Conservation (phyloP, 345 rosid species). For the Erodium maritimum region DNA sequence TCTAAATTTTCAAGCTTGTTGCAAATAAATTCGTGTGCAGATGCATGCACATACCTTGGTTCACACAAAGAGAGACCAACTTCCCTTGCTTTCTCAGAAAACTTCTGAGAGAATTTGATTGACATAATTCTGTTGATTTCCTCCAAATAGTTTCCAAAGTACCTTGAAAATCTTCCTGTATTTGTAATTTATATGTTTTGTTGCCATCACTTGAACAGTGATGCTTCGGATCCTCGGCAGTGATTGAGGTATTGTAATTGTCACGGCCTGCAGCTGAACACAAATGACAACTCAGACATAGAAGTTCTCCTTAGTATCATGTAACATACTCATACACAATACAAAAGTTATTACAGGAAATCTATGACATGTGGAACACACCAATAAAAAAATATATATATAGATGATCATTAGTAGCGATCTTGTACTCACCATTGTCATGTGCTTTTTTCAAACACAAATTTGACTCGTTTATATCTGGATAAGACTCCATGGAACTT, state of each 20-base stretch:
- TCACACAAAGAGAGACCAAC: constrained; percentile 52
- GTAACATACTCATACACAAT: background rate
- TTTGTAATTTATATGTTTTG: constrained; percentile 22
- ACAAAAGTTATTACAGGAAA: background rate
- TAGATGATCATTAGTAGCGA: background rate
- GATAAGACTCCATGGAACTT: constrained; percentile 46
- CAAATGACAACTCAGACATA: constrained; percentile 3
- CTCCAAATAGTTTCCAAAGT: constrained; percentile 65
- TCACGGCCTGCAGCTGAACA: constrained; percentile 32
- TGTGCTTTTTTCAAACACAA: constrained; percentile 29
- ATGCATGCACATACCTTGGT: constrained; percentile 37
- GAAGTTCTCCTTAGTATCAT: background rate
- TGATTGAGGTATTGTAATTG: constrained; percentile 37
- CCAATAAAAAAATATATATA: background rate
- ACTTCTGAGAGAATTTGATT: constrained; percentile 58
- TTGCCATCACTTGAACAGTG: constrained; percentile 31
- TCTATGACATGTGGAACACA: no score
- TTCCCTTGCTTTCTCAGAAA: constrained; percentile 69
- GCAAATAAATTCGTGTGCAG: background rate
- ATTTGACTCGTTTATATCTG: constrained; percentile 31
- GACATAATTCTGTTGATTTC: constrained; percentile 47
- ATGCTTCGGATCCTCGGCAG: constrained; percentile 37
- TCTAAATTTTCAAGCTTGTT: background rate
- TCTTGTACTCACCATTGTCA: constrained; percentile 36
- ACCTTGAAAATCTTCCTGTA: constrained; percentile 29